Conservation (phyloP, 169 alveolate species). For the Cryptosporidium bovis region DNA sequence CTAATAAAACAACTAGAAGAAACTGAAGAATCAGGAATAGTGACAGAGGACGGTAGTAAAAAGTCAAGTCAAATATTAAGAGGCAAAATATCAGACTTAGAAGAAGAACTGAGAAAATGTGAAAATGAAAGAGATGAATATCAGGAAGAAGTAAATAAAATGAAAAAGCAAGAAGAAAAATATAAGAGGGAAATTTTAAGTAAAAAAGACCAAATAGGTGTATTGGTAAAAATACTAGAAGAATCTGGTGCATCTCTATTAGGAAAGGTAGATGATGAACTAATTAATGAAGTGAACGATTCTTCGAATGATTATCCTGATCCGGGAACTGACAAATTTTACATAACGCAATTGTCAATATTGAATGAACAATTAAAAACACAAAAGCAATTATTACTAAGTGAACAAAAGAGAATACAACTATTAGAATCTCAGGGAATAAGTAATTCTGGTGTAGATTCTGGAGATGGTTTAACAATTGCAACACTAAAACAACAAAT, state of each 20-base stretch:
- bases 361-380: conserved; percentile 55
- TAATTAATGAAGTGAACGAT: conserved; percentile 13
- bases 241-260: conserved; percentile 38
- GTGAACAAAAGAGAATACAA: conserved; percentile 71
- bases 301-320: not conserved
- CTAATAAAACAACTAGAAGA: conserved; percentile 65
- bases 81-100: conserved; percentile 45
- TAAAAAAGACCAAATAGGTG: conserved; percentile 40
- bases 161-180: conserved; percentile 38
- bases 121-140: conserved; percentile 42
- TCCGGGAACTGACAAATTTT: conserved; percentile 57
- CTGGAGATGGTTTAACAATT: conserved; percentile 27
- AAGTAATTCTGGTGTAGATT: not conserved
- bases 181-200: conserved; percentile 14
- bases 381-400: conserved; percentile 45
- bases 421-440: conserved; percentile 53
- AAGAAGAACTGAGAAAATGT: not conserved
- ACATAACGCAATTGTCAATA: conserved; percentile 49
- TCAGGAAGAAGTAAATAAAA: not conserved
- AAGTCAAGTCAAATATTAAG: conserved; percentile 34
- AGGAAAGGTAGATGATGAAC: conserved; percentile 28
- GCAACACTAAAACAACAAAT: conserved; percentile 60
- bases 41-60: conserved; percentile 17
- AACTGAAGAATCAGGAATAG: conserved; percentile 30
- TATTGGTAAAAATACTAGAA: conserved; percentile 25